Evolutionary conservation across 306 rosid species (phyloP), one percentile per base, ranked within the genome.

Genomic region (Hippophae gyantsensis): DNA sequence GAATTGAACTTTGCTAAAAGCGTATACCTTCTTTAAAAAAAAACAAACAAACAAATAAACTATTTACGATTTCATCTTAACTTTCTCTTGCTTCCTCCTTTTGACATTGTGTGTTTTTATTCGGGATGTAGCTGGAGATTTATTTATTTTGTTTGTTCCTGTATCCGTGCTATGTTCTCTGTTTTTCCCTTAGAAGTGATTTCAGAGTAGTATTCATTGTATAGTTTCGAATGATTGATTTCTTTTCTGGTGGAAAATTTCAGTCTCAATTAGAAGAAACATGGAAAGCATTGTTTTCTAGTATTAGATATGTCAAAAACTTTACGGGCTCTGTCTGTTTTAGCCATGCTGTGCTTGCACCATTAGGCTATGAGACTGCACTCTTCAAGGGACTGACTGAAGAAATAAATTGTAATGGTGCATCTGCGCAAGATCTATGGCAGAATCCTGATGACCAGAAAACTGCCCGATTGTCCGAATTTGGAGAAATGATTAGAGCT

Each of bases 261-360:
- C 89, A 92, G 98, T 27, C 95, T 57, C 76, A 72, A 23, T 73
- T 92, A 74, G 98, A 92, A 85, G 98, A 92, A 70, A 92, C 96
- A 69, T 92, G 98, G 96, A 74, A 58, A 64, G 89, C 82, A 9
- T 70, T 92, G 72, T 87, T 92, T 76, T 87, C 98, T 42, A 83
- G 98, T 61, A 50, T 87, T 62, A 64, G 75, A 81, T 85, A 92
- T 57, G 95, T 89, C 6, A 92, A 90, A 73, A 87, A 87, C 79
- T 85, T 83, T 71, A 87, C 66, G 25, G 78, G 82, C 38, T 60
- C 98, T 7, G 89, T 92, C 69, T 92, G 98, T 71, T 92, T 92
- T 72, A 95, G 82, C 14, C 98, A 87, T 54, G 95, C 82, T 27
- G 66, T 92, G 74, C 76, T 87, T 77, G 76, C 95, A 48, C 96